These are phyloP conservation scores for Amanita phalloides DNA, from an alignment of 768 basidiomycete species.

Conservation along the genomic window DNA sequence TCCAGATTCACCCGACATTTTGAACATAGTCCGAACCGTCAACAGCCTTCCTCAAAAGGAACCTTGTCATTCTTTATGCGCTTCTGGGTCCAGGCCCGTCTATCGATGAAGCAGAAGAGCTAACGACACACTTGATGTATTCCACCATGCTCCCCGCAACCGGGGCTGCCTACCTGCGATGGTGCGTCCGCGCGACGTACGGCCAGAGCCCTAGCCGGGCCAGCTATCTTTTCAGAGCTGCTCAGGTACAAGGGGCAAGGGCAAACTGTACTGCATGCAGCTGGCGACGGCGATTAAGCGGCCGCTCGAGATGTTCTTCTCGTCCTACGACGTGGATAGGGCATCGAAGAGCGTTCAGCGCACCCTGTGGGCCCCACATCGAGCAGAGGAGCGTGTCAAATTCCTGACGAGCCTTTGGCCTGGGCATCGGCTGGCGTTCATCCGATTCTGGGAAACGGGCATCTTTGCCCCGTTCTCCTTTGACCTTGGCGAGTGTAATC, in stretches of 20 bases:
- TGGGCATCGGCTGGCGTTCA: conserved; percentile 25
- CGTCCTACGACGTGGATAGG: conserved; percentile 17
- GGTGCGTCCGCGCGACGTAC: too few species aligned
- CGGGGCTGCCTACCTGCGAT: conserved; percentile 23
- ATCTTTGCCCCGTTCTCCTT: conserved; percentile 26
- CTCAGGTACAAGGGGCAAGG: conserved; percentile 22
- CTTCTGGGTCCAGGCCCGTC: conserved; percentile 21
- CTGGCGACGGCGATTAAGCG: conserved; percentile 24
- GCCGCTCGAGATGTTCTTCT: conserved; percentile 27
- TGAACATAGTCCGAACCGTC: conserved; percentile 20
- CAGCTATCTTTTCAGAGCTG: conserved; percentile 27
- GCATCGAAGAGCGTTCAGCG: conserved; percentile 19
- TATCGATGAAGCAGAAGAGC: conserved; percentile 29
- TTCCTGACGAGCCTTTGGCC: conserved; percentile 27
- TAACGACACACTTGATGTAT: conserved; percentile 32
- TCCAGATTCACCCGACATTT: conserved; percentile 12
- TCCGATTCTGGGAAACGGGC: conserved; percentile 27
- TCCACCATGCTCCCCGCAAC: conserved; percentile 25
- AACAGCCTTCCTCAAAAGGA: conserved; percentile 15
- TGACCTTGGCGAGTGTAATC: conserved; percentile 20
- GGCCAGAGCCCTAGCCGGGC: conserved; percentile 18
- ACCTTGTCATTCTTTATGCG: conserved; percentile 16
- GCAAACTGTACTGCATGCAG: conserved; percentile 26
- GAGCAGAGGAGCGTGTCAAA: conserved; percentile 31
- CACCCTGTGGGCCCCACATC: conserved; percentile 23